Evolutionary conservation across 108 stramenopile genomes (phyloP).

Genomic region (Nitzschia sp.): DNA sequence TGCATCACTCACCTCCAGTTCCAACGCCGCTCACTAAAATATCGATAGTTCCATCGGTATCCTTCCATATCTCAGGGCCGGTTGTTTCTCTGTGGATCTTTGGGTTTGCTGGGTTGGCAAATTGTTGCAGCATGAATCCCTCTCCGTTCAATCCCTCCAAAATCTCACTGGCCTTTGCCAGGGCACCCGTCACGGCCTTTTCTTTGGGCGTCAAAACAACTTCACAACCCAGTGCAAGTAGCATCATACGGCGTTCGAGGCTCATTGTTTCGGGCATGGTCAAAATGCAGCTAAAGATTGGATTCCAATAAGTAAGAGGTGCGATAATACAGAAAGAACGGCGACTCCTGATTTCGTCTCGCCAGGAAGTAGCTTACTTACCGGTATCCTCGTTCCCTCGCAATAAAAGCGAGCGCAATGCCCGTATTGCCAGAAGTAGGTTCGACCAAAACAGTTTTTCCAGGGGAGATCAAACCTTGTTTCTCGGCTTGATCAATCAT

Average conservation of each 20-base stretch:
- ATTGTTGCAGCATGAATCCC: conserved; percentile 74
- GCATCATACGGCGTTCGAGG: conserved; percentile 72
- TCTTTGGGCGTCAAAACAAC: conserved; percentile 79
- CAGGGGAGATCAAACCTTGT: conserved; percentile 77
- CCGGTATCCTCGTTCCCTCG: conserved; percentile 52
- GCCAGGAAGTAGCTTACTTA: too few relatives aligned
- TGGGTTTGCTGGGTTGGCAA: conserved; percentile 79
- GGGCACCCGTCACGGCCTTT: conserved; percentile 63
- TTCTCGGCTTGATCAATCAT: conserved; percentile 88
- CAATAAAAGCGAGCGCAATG: conserved; percentile 69
- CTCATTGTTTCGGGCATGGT: conserved; percentile 93
- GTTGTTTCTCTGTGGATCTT: conserved; percentile 77
- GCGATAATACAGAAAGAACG: neutral
- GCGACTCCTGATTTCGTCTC: neutral
- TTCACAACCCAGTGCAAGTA: conserved; percentile 62
- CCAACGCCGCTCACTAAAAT: conserved; percentile 73
- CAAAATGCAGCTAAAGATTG: conserved; percentile 71
- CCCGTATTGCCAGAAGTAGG: conserved; percentile 97
- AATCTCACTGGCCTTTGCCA: conserved; percentile 76
- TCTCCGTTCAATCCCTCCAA: conserved; percentile 47
- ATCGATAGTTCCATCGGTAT: conserved; percentile 62
- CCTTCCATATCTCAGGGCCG: conserved; percentile 83
- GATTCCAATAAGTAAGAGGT: neutral
- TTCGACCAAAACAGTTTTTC: conserved; percentile 88
- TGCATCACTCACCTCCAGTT: conserved; percentile 70